These are phyloP conservation scores for Iris macrosiphon DNA, from an alignment of 106 monocot species.

Conservation along the genomic window DNA sequence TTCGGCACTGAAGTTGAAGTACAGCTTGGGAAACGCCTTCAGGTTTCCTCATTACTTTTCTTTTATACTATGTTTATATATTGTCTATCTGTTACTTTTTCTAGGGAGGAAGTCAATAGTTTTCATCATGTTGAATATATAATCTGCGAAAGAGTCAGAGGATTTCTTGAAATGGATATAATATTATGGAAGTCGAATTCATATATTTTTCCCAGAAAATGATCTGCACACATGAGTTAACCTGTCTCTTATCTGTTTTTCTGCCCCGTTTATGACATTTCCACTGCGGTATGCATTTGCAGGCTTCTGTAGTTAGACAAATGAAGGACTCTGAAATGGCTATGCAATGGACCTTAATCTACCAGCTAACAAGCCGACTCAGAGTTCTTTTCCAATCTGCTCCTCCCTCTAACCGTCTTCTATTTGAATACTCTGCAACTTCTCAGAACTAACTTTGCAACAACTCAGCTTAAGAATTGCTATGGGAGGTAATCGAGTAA, in stretches of 20 bases:
- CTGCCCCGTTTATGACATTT: no score
- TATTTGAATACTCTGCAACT: slow-evolving; percentile 92
- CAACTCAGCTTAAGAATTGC: no score
- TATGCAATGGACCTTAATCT: slow-evolving; percentile 90
- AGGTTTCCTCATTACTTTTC: slow-evolving; percentile 57
- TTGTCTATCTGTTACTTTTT: not conserved
- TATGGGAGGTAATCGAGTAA: no score
- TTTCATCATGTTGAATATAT: not conserved
- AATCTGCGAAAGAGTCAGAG: no score
- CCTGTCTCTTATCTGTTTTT: no score
- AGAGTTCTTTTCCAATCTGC: slow-evolving; percentile 87
- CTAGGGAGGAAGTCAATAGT: not conserved
- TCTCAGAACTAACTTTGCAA: slow-evolving; percentile 85
- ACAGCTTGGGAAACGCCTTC: slow-evolving; percentile 95
- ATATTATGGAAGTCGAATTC: no score
- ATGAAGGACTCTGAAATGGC: slow-evolving; percentile 99
- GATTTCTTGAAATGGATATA: no score
- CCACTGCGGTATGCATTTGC: no score
- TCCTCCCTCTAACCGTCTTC: slow-evolving; percentile 85
- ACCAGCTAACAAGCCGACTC: slow-evolving; percentile 85
- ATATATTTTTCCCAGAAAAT: no score
- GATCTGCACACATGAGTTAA: no score
- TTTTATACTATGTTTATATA: not conserved
- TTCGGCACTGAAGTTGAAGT: slow-evolving; percentile 97
- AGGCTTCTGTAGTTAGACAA: slow-evolving; percentile 94